A percentile compares a stretch with the other conserved stretches of the same genome.
These are phyloP conservation scores for Flaveria bidentis DNA, from an alignment of 129 eudicot species.

Conservation along the genomic window DNA sequence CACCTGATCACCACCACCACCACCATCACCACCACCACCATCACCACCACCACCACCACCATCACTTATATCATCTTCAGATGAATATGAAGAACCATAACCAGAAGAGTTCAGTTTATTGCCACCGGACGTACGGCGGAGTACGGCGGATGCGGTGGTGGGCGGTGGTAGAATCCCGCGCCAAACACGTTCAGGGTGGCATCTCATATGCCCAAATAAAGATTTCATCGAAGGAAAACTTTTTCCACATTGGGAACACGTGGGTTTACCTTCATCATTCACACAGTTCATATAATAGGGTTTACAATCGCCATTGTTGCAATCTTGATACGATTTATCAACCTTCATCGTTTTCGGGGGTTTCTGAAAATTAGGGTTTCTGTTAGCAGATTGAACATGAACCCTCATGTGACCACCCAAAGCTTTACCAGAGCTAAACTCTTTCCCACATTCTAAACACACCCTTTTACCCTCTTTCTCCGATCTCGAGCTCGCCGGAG, in stretches of 20 bases:
- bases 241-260: slow-evolving; percentile 44
- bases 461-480: slow-evolving; percentile 23
- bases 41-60: slow-evolving; percentile 6
- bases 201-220: slow-evolving; percentile 72
- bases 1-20: slow-evolving; percentile 20
- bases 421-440: slow-evolving; percentile 64
- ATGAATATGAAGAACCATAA: not conserved
- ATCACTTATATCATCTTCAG: not conserved
- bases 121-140: not conserved
- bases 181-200: slow-evolving; percentile 77
- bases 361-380: slow-evolving; percentile 21
- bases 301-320: not conserved
- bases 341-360: slow-evolving; percentile 2
- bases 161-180: slow-evolving; percentile 60
- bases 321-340: not conserved
- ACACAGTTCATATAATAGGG: slow-evolving; percentile 18
- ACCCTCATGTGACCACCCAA: slow-evolving; percentile 80
- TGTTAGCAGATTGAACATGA: slow-evolving; percentile 37
- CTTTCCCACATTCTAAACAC: slow-evolving; percentile 55
- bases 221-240: slow-evolving; percentile 54
- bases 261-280: slow-evolving; percentile 32
- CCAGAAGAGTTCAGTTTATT: not conserved
- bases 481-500: not conserved
- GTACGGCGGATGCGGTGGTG: not conserved
- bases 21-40: slow-evolving; percentile 23